Evolutionary conservation across 192 early-diverging fungal species (phyloP).

Genomic region (Backusella mclennaniae): DNA sequence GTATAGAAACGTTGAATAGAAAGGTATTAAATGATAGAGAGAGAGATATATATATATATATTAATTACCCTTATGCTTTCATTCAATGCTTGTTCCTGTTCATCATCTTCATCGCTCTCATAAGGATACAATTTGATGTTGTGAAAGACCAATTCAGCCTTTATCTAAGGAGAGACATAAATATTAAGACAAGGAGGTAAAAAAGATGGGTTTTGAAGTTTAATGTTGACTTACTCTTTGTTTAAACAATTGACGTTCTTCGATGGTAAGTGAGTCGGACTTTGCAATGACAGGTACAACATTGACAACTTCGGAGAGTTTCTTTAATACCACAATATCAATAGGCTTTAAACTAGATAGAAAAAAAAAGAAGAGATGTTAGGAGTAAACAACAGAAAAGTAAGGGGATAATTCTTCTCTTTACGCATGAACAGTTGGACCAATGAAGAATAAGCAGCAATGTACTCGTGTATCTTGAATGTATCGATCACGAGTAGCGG

Average conservation of each 20-base stretch:
- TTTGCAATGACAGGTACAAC: conserved; percentile 90
- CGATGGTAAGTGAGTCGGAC: conserved; percentile 81
- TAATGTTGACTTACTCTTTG: conserved; percentile 49
- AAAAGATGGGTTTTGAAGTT: background rate
- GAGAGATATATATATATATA: no score
- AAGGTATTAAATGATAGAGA: background rate
- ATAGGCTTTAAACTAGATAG: conserved; percentile 71
- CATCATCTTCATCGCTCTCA: conserved; percentile 80
- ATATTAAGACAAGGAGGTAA: background rate
- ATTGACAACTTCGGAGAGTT: conserved; percentile 79
- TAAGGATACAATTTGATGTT: conserved; percentile 90
- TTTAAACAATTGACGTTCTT: conserved; percentile 81
- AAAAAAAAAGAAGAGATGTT: background rate
- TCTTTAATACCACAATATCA: conserved; percentile 82
- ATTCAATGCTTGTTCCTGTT: conserved; percentile 71
- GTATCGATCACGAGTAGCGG: conserved; percentile 79
- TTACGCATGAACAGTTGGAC: conserved; percentile 91
- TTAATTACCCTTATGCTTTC: conserved; percentile 46
- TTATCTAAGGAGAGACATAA: conserved; percentile 49
- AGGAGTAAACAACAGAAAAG: conserved; percentile 11
- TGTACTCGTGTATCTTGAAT: conserved; percentile 95
- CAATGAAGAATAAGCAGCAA: conserved; percentile 93
- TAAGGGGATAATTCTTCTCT: conserved; percentile 20
- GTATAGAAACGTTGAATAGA: no score
- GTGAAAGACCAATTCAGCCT: conserved; percentile 89